phyloP scores from a whole-genome alignment of 306 rosid genomes.

The Cucurbita ficifolia region DNA sequence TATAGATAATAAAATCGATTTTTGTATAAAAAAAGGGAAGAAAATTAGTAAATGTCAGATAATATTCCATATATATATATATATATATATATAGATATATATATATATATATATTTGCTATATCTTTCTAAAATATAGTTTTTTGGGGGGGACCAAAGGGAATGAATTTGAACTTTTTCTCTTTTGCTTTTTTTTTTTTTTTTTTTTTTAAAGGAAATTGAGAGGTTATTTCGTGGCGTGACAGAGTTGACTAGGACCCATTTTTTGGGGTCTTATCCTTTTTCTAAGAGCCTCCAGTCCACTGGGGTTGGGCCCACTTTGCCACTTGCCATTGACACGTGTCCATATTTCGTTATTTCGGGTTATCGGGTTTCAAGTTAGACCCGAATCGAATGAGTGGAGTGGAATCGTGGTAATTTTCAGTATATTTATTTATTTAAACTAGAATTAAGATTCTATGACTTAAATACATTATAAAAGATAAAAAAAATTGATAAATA shows the following conservation, averaged over 20 bases:
- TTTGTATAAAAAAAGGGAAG: too few species aligned
- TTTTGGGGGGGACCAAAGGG: not conserved
- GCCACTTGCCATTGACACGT: not conserved
- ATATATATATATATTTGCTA: too few species aligned
- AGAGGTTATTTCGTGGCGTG: not conserved
- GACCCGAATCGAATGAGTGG: not conserved
- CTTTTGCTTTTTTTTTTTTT: not conserved
- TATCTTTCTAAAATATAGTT: not conserved
- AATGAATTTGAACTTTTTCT: not conserved
- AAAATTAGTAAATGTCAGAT: not conserved
- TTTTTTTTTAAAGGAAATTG: not conserved
- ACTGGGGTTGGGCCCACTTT: not conserved
- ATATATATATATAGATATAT: too few species aligned
- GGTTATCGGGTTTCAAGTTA: not conserved
- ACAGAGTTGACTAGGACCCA: not conserved
- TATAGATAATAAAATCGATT: too few species aligned
- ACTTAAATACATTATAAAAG: too few species aligned
- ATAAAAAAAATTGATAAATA: too few species aligned
- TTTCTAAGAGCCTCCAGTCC: not conserved
- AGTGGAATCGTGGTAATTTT: too few species aligned
- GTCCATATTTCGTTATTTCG: not conserved
- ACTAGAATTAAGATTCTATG: too few species aligned
- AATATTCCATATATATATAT: not conserved
- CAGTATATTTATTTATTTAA: too few species aligned
- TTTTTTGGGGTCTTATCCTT: not conserved